Conservation (phyloP, 2,329 filamentous ascomycete species). For the Diaporthe sp. region DNA sequence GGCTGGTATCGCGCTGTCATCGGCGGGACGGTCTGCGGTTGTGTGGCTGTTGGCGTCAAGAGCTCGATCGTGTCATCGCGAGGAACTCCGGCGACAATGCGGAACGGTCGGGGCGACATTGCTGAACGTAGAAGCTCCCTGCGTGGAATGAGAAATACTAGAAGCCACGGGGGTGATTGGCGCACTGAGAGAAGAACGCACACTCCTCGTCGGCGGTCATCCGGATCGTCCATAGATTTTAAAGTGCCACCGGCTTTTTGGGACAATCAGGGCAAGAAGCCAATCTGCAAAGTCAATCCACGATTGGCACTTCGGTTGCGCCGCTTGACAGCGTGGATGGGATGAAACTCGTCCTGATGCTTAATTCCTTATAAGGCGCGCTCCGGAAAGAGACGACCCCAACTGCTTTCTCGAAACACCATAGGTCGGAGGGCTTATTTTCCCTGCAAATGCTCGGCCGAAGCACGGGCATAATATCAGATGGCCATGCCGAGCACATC, state of each 20-base stretch:
- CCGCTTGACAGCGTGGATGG: not conserved
- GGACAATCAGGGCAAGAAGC: not conserved
- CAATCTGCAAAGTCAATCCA: conserved; percentile 8
- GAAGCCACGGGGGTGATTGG: not conserved
- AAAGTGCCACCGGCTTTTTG: not conserved
- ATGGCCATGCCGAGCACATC: not conserved
- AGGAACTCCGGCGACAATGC: not conserved
- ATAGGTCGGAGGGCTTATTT: not conserved
- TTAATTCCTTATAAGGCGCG: not conserved
- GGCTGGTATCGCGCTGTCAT: conserved; percentile 1
- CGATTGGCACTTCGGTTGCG: not conserved
- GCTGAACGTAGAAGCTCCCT: not conserved
- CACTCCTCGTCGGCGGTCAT: not conserved
- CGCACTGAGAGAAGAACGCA: not conserved
- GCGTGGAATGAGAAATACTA: not conserved
- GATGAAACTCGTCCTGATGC: not conserved
- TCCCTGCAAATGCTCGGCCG: not conserved
- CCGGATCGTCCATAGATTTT: not conserved
- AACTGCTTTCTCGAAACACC: not conserved
- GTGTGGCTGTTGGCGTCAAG: not conserved
- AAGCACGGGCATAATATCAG: not conserved
- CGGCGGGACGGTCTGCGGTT: not conserved
- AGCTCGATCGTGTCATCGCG: conserved; percentile 6
- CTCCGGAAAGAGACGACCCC: not conserved
- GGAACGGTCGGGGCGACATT: not conserved